Evolutionary conservation across 129 eudicot genomes (phyloP).

Genomic region (Solidago caesia): DNA sequence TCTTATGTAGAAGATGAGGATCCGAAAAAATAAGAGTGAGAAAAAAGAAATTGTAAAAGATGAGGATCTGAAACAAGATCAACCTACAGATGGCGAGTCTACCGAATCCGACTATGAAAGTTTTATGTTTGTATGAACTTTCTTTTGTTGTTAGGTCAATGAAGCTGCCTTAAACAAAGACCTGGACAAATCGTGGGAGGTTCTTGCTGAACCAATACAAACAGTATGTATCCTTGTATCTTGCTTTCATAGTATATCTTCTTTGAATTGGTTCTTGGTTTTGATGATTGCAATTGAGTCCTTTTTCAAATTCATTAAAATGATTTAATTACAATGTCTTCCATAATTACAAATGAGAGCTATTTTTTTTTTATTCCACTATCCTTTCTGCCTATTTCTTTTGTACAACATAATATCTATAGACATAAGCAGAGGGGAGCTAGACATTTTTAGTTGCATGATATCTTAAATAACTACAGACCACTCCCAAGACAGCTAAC

Average conservation of each 20-base stretch:
- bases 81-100: too few relatives aligned
- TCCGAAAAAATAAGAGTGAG: too few relatives aligned
- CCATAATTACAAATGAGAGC: neutral
- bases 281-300: neutral
- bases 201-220: slow-evolving; percentile 99
- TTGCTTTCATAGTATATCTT: neutral
- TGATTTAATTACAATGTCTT: neutral
- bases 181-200: slow-evolving; percentile 88
- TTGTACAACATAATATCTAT: neutral
- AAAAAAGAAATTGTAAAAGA: too few relatives aligned
- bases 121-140: neutral
- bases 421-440: neutral
- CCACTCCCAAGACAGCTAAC: too few relatives aligned
- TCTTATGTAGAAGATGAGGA: too few relatives aligned
- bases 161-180: slow-evolving; percentile 68
- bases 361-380: neutral
- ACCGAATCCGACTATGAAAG: too few relatives aligned
- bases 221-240: slow-evolving; percentile 47
- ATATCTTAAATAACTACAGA: neutral
- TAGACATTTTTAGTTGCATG: neutral
- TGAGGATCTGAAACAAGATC: too few relatives aligned
- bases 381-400: neutral
- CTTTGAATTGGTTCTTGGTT: neutral
- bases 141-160: slow-evolving; percentile 57
- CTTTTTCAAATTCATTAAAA: neutral